Base-by-base conservation (phyloP, 2,329 filamentous ascomycete genomes). In the Parasarocladium wereldwijsianum region DNA sequence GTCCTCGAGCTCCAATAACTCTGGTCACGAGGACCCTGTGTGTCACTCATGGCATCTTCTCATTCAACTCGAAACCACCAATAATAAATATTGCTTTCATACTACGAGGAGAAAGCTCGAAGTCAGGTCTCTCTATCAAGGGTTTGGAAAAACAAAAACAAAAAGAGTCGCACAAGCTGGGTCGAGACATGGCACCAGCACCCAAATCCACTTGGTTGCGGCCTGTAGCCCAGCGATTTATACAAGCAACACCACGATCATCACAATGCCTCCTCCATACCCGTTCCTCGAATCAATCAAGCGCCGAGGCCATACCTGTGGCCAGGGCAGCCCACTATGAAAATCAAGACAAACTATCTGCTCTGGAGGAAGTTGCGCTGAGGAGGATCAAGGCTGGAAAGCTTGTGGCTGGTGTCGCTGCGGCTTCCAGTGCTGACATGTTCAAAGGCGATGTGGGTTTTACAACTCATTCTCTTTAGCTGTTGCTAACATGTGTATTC, bases 401-500 rank as follows among this genome's bases (percentile, higher is more conserved):
- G 43, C 61, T 90, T 22, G 63, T 80, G 38, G 81, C 76, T 12
- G 79, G 79, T 21, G 69, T 83, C 26, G 87, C 86, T 18, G 81
- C 84, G 8, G 66, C 69, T 29, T 76, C 79, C 3, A 76, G 77
- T 51, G 82, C 81, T 51, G 78, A 86, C 43, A 74, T 80, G 61
- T 94, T 92, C 56, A 90, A 90, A 55, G 73, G 73, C 31, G 64
- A 71, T 32, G 75, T 81, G 52, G 43, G 68, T 43, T 10, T 4
- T 6, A 12, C 16, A 23, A 20, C 7, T 12, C 7, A 11, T 13
- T 6, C 4, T 1, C 13, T 32, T 29, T 4, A 13, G 5, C 25
- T 24, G 6, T 8, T 23, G 9, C 15, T n/a, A 6, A 30, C 29
- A 23, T 17, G 28, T 25, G 12, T 27, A 2, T 13, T n/a, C 8